Evolutionary conservation across 768 basidiomycete genomes (phyloP).

Genomic region (Lactarius quietus): DNA sequence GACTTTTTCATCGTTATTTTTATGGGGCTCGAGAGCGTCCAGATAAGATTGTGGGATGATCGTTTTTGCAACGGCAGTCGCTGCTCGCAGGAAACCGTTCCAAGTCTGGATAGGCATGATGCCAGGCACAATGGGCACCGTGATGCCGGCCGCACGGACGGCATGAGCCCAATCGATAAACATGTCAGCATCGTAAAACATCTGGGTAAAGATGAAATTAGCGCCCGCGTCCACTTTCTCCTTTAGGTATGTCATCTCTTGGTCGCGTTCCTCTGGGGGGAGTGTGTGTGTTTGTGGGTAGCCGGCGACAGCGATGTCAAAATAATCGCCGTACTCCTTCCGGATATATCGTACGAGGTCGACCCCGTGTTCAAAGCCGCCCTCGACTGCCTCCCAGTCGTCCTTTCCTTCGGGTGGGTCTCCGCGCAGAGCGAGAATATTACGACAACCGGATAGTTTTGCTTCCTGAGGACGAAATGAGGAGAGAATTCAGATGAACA

Average conservation of each 20-base stretch:
- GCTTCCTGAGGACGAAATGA: conserved; percentile 61
- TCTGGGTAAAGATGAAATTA: conserved; percentile 95
- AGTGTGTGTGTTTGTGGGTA: conserved; percentile 83
- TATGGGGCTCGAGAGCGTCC: conserved; percentile 78
- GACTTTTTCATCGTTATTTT: conserved; percentile 92
- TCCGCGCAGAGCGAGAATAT: conserved; percentile 89
- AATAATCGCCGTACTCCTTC: conserved; percentile 80
- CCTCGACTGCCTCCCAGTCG: conserved; percentile 90
- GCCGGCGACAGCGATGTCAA: conserved; percentile 91
- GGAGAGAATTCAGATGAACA: conserved; percentile 9
- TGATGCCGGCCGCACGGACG: conserved; percentile 81
- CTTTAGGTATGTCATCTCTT: conserved; percentile 83
- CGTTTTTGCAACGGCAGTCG: conserved; percentile 65
- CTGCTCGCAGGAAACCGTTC: conserved; percentile 89
- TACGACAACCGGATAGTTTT: conserved; percentile 83
- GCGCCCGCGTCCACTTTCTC: conserved; percentile 89
- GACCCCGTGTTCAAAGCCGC: conserved; percentile 85
- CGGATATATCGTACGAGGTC: conserved; percentile 92
- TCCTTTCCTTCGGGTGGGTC: conserved; percentile 88
- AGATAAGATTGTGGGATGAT: conserved; percentile 71
- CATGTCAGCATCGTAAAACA: conserved; percentile 93
- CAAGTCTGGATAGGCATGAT: conserved; percentile 94
- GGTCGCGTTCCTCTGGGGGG: conserved; percentile 66
- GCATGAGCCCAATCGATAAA: conserved; percentile 90
- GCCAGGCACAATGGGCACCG: conserved; percentile 88